Conservation (phyloP, 2,329 filamentous ascomycete species). For the Aspergillus clavatus region DNA sequence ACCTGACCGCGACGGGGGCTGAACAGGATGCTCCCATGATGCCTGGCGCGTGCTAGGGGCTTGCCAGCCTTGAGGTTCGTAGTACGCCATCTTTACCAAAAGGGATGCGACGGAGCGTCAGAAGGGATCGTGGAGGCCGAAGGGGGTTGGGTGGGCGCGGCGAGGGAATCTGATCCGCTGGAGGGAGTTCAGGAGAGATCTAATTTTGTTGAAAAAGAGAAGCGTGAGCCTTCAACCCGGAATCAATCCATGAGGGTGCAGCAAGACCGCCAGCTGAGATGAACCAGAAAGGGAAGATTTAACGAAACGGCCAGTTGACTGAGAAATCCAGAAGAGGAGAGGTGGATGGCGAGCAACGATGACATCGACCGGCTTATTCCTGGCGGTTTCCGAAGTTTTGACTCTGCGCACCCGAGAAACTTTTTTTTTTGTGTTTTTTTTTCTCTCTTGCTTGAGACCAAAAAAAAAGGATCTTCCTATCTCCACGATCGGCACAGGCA, state of each 20-base stretch:
- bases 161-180: constrained; percentile 22
- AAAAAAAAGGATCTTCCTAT: neutral
- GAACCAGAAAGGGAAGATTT: constrained; percentile 1
- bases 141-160: constrained; percentile 17
- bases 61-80: constrained; percentile 63
- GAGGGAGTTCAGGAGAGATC: constrained; percentile 22
- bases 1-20: constrained; percentile 67
- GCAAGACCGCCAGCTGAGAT: neutral
- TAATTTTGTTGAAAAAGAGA: constrained; percentile 15
- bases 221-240: constrained; percentile 14
- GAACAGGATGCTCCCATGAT: constrained; percentile 66
- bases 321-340: constrained; percentile 6
- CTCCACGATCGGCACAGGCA: neutral
- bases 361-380: constrained; percentile 10
- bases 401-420: constrained; percentile 10
- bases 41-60: constrained; percentile 56
- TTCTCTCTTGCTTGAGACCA: too few species aligned
- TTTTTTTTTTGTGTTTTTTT: constrained; percentile 7
- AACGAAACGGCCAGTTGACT: constrained; percentile 6
- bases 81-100: constrained; percentile 58
- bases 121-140: constrained; percentile 16
- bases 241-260: neutral
- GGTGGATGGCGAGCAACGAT: constrained; percentile 14
- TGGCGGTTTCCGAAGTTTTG: constrained; percentile 4
- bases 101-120: constrained; percentile 12